Evolutionary conservation across 495 filamentous ascomycete genomes (phyloP).

Genomic region (Cenococcum geophilum): DNA sequence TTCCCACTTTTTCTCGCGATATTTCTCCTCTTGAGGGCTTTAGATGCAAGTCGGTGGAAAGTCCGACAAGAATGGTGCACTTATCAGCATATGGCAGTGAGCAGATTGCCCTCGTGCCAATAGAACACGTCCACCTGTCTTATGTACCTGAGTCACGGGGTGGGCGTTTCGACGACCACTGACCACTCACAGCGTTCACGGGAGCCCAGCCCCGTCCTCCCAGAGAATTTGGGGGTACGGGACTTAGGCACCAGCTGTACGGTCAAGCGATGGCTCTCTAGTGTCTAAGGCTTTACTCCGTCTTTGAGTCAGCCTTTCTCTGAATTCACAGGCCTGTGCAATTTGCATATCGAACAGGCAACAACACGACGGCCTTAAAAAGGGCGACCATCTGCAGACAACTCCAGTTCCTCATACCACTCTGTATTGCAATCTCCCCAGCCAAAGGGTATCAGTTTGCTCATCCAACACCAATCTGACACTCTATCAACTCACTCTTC

Average conservation of each 20-base stretch:
- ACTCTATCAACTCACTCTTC: neutral
- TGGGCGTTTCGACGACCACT: neutral
- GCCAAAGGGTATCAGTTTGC: neutral
- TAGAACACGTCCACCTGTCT: slow-evolving; percentile 5
- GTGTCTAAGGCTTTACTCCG: neutral
- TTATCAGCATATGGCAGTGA: neutral
- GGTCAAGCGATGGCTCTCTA: neutral
- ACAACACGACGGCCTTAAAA: slow-evolving; percentile 1
- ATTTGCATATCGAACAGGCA: neutral
- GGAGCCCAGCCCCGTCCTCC: neutral
- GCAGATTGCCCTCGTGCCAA: neutral
- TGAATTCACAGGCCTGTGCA: neutral
- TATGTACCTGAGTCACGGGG: neutral
- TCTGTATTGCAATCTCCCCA: neutral
- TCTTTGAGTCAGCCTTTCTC: slow-evolving; percentile 1
- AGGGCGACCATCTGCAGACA: neutral
- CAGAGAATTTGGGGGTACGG: neutral
- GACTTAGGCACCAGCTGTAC: neutral
- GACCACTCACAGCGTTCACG: neutral
- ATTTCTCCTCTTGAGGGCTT: too few relatives aligned
- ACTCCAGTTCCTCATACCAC: neutral
- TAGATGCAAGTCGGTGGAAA: too few relatives aligned
- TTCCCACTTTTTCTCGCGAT: too few relatives aligned
- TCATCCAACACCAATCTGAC: neutral
- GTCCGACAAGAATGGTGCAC: too few relatives aligned